phyloP scores from a whole-genome alignment of 352 stramenopile genomes.

The Globisporangium cederbergense region DNA sequence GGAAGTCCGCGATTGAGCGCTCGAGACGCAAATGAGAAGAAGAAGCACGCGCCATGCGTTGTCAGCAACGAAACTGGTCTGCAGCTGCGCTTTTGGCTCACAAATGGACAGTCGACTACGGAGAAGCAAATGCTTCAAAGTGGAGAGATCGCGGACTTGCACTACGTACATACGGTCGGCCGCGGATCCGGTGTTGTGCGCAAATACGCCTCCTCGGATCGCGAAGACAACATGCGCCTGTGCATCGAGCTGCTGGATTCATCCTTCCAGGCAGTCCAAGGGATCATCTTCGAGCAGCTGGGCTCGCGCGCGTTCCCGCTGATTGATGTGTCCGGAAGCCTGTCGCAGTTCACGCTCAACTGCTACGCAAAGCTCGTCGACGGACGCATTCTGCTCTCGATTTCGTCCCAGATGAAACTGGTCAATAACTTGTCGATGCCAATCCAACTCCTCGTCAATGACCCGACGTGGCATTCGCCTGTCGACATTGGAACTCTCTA shows the following conservation, averaged over 20 bases:
- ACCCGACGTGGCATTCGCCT: conserved; percentile 67
- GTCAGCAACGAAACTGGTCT: conserved; percentile 79
- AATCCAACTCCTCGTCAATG: conserved; percentile 77
- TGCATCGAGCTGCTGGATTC: conserved; percentile 58
- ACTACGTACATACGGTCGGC: conserved; percentile 59
- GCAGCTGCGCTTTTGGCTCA: conserved; percentile 68
- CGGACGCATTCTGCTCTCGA: conserved; percentile 69
- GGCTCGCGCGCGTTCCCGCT: conserved; percentile 63
- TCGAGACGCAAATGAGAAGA: conserved; percentile 24
- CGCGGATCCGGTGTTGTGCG: conserved; percentile 65
- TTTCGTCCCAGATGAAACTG: conserved; percentile 80
- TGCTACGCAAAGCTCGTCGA: conserved; percentile 69
- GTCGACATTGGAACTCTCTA: conserved; percentile 69
- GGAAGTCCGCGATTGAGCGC: conserved; percentile 13
- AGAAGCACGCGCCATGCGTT: conserved; percentile 64
- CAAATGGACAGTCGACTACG: conserved; percentile 37
- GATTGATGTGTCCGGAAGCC: conserved; percentile 40
- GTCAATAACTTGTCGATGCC: conserved; percentile 65
- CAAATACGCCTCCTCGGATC: conserved; percentile 61
- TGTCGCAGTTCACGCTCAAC: conserved; percentile 61
- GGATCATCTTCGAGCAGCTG: conserved; percentile 80
- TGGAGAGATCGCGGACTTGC: conserved; percentile 50
- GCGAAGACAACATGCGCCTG: conserved; percentile 52
- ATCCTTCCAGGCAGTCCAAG: conserved; percentile 67
- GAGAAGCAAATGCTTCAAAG: conserved; percentile 34